Conservation (phyloP, 495 filamentous ascomycete species). For the Gamarada debralockiae region DNA sequence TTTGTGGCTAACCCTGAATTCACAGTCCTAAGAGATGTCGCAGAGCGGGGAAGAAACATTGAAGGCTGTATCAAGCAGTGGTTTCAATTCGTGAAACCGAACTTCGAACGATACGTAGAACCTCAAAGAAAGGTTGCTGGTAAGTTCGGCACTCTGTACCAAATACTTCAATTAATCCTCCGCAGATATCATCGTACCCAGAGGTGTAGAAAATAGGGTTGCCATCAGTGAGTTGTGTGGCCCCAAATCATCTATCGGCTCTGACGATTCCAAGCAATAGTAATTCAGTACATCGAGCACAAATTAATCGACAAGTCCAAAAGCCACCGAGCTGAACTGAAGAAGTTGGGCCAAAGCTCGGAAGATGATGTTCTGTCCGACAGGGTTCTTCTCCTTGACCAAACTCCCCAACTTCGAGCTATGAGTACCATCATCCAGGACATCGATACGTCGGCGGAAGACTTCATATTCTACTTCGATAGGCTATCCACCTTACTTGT, state of each 20-base stretch:
- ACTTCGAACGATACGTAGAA: constrained; percentile 84
- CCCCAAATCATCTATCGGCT: constrained; percentile 8
- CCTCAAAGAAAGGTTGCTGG: constrained; percentile 81
- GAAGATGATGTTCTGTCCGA: constrained; percentile 67
- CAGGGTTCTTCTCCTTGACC: constrained; percentile 65
- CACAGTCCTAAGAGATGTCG: constrained; percentile 79
- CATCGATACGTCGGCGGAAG: constrained; percentile 73
- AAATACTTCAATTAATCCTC: constrained; percentile 10
- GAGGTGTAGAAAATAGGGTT: constrained; percentile 88
- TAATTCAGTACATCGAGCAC: constrained; percentile 81
- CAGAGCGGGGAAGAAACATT: constrained; percentile 78
- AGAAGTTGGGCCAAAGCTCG: constrained; percentile 62
- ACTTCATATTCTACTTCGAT: constrained; percentile 97
- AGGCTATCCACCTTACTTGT: constrained; percentile 78
- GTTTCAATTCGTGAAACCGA: constrained; percentile 94
- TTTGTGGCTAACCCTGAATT: neutral
- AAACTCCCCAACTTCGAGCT: constrained; percentile 72
- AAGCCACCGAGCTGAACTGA: constrained; percentile 72
- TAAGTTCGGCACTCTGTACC: constrained; percentile 22
- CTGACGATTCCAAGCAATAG: constrained; percentile 62
- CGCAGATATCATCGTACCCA: constrained; percentile 87
- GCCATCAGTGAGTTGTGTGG: constrained; percentile 65
- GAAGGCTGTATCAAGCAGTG: constrained; percentile 98
- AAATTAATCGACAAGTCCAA: constrained; percentile 82
- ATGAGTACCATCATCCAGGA: constrained; percentile 91